A percentile compares a stretch with the other conserved stretches of the same genome.
Evolutionary conservation across 2,329 filamentous ascomycete species (phyloP).

Genomic region (Emmonsia crescens): DNA sequence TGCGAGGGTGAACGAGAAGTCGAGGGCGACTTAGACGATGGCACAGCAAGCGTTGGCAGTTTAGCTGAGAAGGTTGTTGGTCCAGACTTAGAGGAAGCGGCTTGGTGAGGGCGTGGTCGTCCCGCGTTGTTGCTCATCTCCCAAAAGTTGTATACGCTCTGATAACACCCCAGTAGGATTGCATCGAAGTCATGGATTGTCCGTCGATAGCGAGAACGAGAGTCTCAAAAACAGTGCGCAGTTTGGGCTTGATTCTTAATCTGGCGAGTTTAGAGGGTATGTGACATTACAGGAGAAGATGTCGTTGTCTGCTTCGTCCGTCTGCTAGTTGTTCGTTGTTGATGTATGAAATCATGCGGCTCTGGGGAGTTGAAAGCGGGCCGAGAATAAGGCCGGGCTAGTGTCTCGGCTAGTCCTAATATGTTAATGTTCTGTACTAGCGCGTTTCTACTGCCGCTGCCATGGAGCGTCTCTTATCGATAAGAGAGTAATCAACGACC

Average conservation of each 20-base stretch:
- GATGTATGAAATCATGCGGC: neutral
- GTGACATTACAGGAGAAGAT: neutral
- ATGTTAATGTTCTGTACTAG: no score
- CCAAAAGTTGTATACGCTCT: slow-evolving; percentile 13
- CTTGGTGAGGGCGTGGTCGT: slow-evolving; percentile 31
- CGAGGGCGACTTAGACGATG: slow-evolving; percentile 22
- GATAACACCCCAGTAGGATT: neutral
- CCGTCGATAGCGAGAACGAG: neutral
- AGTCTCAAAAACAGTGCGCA: neutral
- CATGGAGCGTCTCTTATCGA: neutral
- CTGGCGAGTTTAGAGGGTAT: neutral
- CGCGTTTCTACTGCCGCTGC: neutral
- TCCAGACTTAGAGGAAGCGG: slow-evolving; percentile 28
- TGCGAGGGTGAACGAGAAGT: slow-evolving; percentile 24
- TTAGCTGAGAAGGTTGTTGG: slow-evolving; percentile 25
- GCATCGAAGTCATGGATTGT: slow-evolving; percentile 5
- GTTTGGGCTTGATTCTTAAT: neutral
- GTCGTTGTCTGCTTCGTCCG: neutral
- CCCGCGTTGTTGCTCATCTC: slow-evolving; percentile 29
- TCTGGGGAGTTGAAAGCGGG: neutral
- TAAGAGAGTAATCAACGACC: neutral
- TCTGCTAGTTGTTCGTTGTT: neutral
- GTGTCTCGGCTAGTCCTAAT: neutral
- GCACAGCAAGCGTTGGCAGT: slow-evolving; percentile 18
- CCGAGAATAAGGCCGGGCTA: neutral